phyloP scores from a whole-genome alignment of 345 rosid species.

The Gynandropsis gynandra region DNA sequence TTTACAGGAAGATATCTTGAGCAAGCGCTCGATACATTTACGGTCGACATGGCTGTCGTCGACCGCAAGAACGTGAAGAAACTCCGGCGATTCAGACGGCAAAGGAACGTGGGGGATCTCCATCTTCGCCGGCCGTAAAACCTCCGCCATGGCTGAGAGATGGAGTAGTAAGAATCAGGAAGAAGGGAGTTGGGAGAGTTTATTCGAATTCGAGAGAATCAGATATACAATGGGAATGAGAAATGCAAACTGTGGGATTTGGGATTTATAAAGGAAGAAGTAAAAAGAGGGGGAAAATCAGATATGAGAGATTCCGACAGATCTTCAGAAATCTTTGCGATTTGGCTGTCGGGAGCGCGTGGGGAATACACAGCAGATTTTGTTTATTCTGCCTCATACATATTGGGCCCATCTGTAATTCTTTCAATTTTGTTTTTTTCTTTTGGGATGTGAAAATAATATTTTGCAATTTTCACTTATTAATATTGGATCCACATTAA shows the following conservation, averaged over 20 bases:
- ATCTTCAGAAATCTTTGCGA: slow-evolving; percentile 31
- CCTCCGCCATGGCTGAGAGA: slow-evolving; percentile 29
- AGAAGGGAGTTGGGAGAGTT: not conserved
- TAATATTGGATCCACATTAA: no score
- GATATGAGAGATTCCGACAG: slow-evolving; percentile 26
- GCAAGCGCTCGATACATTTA: slow-evolving; percentile 70
- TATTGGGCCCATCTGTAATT: no score
- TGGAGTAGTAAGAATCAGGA: not conserved
- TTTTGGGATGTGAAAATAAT: no score
- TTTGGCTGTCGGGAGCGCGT: slow-evolving; percentile 28
- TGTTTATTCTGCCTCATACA: slow-evolving; percentile 19
- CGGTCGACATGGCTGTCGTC: slow-evolving; percentile 83
- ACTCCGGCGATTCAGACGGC: slow-evolving; percentile 34
- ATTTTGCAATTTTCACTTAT: no score
- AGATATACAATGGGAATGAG: not conserved
- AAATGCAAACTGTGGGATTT: slow-evolving; percentile 15
- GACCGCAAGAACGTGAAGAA: slow-evolving; percentile 90
- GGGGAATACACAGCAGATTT: slow-evolving; percentile 7
- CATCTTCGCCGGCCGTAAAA: slow-evolving; percentile 22
- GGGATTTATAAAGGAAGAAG: slow-evolving; percentile 18
- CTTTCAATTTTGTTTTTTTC: no score
- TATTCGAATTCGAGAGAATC: not conserved
- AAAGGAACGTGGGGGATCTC: slow-evolving; percentile 21
- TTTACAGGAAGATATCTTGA: slow-evolving; percentile 68
- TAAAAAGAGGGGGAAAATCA: slow-evolving; percentile 13